Conservation (phyloP, 164 flowering plant species). For the Chloranthus sessilifolius region DNA sequence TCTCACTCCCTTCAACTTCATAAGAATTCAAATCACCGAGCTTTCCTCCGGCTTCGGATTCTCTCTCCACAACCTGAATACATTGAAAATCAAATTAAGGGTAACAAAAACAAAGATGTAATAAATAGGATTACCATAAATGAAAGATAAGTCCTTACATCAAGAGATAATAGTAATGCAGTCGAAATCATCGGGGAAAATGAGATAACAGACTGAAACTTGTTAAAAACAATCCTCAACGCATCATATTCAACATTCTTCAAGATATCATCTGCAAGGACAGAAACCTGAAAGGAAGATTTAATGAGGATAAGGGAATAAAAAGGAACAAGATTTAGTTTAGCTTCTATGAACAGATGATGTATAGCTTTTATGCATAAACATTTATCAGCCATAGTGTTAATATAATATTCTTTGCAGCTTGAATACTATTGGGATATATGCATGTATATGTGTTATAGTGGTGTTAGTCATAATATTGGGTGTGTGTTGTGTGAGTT, state of each 20-base stretch:
- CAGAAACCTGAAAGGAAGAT: slow-evolving; percentile 58
- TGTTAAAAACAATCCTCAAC: slow-evolving; percentile 78
- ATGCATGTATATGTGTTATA: too few species aligned
- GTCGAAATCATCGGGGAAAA: slow-evolving; percentile 78
- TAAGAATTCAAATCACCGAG: slow-evolving; percentile 80
- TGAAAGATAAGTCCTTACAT: slow-evolving; percentile 37
- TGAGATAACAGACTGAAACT: slow-evolving; percentile 73
- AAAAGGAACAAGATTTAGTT: neutral
- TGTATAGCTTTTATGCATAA: too few species aligned
- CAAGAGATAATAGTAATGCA: slow-evolving; percentile 75
- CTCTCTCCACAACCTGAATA: slow-evolving; percentile 70
- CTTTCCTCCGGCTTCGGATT: slow-evolving; percentile 82
- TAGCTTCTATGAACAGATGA: too few species aligned
- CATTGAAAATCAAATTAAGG: slow-evolving; percentile 5
- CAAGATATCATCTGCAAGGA: slow-evolving; percentile 87
- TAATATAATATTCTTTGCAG: too few species aligned
- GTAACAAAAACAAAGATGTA: too few species aligned
- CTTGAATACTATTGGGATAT: too few species aligned
- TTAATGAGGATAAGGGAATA: neutral
- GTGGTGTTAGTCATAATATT: too few species aligned
- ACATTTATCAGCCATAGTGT: too few species aligned
- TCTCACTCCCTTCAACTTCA: slow-evolving; percentile 92
- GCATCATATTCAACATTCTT: slow-evolving; percentile 96
- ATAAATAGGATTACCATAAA: neutral
- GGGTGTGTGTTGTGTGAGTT: too few species aligned